A percentile compares a stretch with the other conserved stretches of the same genome.
These are phyloP conservation scores for Fusarium pseudonygamai DNA, from an alignment of 2,329 filamentous ascomycete species.

Conservation along the genomic window DNA sequence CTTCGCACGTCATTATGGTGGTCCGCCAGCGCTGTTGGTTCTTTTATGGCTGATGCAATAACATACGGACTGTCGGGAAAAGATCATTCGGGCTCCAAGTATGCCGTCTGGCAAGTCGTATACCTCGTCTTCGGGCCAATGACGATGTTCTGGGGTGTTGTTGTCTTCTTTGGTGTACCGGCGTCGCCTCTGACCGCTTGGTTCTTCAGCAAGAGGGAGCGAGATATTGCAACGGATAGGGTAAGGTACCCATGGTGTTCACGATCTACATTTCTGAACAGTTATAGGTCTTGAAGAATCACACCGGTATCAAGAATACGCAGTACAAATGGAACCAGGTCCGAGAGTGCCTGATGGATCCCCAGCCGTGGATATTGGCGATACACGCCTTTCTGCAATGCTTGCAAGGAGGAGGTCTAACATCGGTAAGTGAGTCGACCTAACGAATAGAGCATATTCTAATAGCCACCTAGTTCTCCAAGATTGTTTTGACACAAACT, in stretches of 20 bases:
- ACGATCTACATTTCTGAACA: too few relatives aligned
- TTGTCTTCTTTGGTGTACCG: background rate
- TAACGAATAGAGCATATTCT: too few relatives aligned
- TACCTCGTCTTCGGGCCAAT: background rate
- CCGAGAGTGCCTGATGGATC: background rate
- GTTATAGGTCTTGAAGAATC: background rate
- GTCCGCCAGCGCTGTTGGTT: background rate
- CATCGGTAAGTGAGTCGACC: background rate
- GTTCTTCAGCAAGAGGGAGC: background rate
- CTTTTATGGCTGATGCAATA: background rate
- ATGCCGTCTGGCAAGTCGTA: background rate
- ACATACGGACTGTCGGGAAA: background rate
- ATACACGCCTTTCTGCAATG: background rate
- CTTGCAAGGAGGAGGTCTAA: fast-evolving
- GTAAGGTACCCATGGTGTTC: too few relatives aligned
- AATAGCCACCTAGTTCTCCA: background rate
- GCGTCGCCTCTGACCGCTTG: background rate
- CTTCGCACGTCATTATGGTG: background rate
- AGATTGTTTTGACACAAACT: background rate
- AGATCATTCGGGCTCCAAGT: background rate
- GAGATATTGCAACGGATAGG: fast-evolving
- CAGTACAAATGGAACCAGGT: background rate
- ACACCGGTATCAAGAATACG: background rate
- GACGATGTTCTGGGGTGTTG: background rate
- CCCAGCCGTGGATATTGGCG: background rate